Conservation (phyloP, 164 flowering plant species). For the Euptelea pleiosperma region DNA sequence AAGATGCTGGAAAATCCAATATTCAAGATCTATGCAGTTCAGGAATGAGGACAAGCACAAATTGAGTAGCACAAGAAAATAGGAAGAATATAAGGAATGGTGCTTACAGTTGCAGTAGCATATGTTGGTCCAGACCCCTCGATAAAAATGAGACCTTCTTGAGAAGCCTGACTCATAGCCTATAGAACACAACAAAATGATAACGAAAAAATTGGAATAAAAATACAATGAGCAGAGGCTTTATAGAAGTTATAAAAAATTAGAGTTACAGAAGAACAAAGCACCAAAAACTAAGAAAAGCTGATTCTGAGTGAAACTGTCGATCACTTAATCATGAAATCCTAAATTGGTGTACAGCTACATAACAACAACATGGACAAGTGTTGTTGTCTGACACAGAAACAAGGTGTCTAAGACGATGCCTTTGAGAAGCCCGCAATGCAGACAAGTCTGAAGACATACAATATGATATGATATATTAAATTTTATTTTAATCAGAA, state of each 20-base stretch:
- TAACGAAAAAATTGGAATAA: too few relatives aligned
- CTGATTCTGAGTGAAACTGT: neutral
- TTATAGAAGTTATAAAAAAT: neutral
- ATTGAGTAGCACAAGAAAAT: constrained; percentile 2
- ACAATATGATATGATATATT: too few relatives aligned
- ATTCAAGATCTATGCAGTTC: neutral
- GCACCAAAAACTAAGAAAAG: neutral
- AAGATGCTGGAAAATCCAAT: too few relatives aligned
- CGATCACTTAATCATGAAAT: neutral
- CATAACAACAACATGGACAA: too few relatives aligned
- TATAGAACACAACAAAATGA: constrained; percentile 17
- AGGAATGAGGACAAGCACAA: neutral
- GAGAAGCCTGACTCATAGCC: constrained; percentile 78
- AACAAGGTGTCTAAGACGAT: neutral
- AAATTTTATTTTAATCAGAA: too few relatives aligned
- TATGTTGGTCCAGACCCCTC: constrained; percentile 97
- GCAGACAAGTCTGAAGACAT: too few relatives aligned
- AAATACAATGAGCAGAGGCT: too few relatives aligned
- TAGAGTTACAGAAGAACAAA: neutral
- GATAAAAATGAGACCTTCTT: constrained; percentile 65
- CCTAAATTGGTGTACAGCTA: too few relatives aligned
- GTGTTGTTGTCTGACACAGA: too few relatives aligned
- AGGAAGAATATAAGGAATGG: constrained; percentile 8
- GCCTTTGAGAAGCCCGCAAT: too few relatives aligned
- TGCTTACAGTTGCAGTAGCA: constrained; percentile 84